Percentiles rank a stretch among this genome's conserved stretches.
Evolutionary conservation across 495 filamentous ascomycete genomes (phyloP).

Genomic region (Neurospora sp.): DNA sequence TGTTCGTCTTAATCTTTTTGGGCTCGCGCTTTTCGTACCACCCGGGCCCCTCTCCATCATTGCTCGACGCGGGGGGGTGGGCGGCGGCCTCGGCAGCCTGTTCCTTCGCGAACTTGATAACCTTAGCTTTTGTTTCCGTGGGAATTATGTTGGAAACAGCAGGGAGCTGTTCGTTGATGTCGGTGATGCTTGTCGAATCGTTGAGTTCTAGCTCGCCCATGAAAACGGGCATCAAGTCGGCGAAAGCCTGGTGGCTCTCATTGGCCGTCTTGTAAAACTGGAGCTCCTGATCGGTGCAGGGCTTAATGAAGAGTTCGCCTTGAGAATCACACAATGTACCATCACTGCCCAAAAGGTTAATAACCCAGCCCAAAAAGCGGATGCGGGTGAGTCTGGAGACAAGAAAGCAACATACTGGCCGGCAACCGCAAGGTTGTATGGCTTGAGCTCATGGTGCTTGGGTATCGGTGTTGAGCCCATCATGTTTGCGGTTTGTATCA

Average conservation of each 20-base stretch:
- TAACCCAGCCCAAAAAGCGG: not conserved
- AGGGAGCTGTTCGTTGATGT: slow-evolving; percentile 44
- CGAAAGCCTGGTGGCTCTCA: slow-evolving; percentile 55
- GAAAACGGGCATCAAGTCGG: slow-evolving; percentile 72
- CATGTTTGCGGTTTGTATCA: slow-evolving; percentile 15
- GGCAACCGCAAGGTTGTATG: slow-evolving; percentile 75
- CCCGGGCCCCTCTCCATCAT: too few relatives aligned
- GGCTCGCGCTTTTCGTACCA: too few relatives aligned
- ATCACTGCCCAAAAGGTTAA: slow-evolving; percentile 46
- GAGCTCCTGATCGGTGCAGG: slow-evolving; percentile 78
- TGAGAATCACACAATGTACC: slow-evolving; percentile 80
- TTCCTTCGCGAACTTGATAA: slow-evolving; percentile 19
- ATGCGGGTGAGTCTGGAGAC: not conserved
- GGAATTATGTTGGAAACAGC: slow-evolving; percentile 31
- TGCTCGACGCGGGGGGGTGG: slow-evolving; percentile 4
- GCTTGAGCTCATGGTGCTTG: slow-evolving; percentile 46
- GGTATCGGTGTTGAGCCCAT: slow-evolving; percentile 28
- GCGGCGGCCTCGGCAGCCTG: slow-evolving; percentile 18
- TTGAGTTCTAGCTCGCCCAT: slow-evolving; percentile 63
- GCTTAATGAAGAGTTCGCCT: slow-evolving; percentile 87
- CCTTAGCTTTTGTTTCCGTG: slow-evolving; percentile 31
- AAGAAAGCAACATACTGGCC: slow-evolving; percentile 71
- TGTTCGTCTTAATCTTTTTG: slow-evolving; percentile 52
- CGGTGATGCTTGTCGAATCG: slow-evolving; percentile 31
- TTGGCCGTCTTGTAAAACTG: slow-evolving; percentile 79